Conservation (phyloP, 495 filamentous ascomycete species). For the Mycothermus thermophilus region DNA sequence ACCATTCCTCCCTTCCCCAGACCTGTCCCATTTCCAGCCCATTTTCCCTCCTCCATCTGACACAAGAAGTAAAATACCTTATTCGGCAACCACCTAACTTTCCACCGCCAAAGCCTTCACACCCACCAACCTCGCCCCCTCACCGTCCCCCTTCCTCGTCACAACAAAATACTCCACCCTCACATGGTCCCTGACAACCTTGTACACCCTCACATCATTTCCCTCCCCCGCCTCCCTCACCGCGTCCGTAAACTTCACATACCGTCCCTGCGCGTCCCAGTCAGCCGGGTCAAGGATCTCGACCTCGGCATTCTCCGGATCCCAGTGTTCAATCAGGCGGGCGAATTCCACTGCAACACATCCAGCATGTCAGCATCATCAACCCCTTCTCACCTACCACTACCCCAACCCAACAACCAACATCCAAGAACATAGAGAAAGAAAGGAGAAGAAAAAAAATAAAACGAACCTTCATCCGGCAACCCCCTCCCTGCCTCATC, state of each 20-base stretch:
- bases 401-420: neutral
- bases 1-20: too few relatives aligned
- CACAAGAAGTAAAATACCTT: too few relatives aligned
- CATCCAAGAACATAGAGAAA: slow-evolving; percentile 4
- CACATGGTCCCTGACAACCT: slow-evolving; percentile 45
- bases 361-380: neutral
- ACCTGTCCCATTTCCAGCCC: too few relatives aligned
- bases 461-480: slow-evolving; percentile 46
- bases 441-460: slow-evolving; percentile 8
- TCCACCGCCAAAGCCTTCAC: slow-evolving; percentile 64
- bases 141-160: slow-evolving; percentile 35
- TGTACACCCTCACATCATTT: slow-evolving; percentile 57
- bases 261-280: slow-evolving; percentile 49
- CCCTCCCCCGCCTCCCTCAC: slow-evolving; percentile 43
- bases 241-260: slow-evolving; percentile 42
- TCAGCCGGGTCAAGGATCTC: slow-evolving; percentile 40
- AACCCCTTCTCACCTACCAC: neutral
- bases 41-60: too few relatives aligned
- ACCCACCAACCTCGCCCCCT: slow-evolving; percentile 49
- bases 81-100: too few relatives aligned
- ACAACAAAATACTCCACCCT: slow-evolving; percentile 68
- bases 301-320: slow-evolving; percentile 35
- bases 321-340: slow-evolving; percentile 37
- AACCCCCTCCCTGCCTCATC: slow-evolving; percentile 38
- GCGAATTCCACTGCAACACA: slow-evolving; percentile 40